Evolutionary conservation across 805 yeast genomes (phyloP), one percentile per base, ranked within the genome.

Genomic region (Candida chauliodis): DNA sequence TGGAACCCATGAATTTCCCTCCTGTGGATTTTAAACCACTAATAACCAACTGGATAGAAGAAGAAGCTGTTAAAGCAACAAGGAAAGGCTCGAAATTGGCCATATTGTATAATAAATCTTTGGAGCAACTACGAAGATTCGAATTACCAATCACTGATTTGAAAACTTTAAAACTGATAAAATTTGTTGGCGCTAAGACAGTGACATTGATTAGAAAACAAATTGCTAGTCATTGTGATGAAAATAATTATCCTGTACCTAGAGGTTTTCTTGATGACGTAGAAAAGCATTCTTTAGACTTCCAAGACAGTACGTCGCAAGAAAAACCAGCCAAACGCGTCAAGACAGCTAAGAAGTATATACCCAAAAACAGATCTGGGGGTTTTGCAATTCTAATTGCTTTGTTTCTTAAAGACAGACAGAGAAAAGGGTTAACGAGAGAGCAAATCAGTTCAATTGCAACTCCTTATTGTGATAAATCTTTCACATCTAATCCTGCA

Each of bases 351-450:
- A 20, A 11, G 11, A 21, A 16, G 11, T 88, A 84, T 55, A 71
- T 88, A 0, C 97, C 97, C 0, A 71, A 68, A 34, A 77, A 78
- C 43, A 62, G 90, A 24, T 78, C 93, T 0, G 96, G 96, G 1
- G 95, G 85, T 0, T 90, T 85, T 62, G 95, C 93, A 0, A 83
- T 89, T 7, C 50, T 89, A 14, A 44, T 87, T 14, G 80, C 81
- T 0, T 59, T 89, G 3, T 61, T 69, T 35, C 66, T 75, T 31
- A 56, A 53, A 19, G 88, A 81, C 49, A 55, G 60, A 3, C 49
- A 58, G 2, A 57, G 69, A 15, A 51, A 56, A n/a, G 95, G 96
- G 0, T 51, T 85, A 49, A 69, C 80, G 3, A 83, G 78, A 51
- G 76, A 75, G 8, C 82, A 77, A 26, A 71, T 89, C 5, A 63